A percentile compares a stretch with the other conserved stretches of the same genome.
phyloP scores from a whole-genome alignment of 768 basidiomycete genomes.

The Chalciporus chontae region DNA sequence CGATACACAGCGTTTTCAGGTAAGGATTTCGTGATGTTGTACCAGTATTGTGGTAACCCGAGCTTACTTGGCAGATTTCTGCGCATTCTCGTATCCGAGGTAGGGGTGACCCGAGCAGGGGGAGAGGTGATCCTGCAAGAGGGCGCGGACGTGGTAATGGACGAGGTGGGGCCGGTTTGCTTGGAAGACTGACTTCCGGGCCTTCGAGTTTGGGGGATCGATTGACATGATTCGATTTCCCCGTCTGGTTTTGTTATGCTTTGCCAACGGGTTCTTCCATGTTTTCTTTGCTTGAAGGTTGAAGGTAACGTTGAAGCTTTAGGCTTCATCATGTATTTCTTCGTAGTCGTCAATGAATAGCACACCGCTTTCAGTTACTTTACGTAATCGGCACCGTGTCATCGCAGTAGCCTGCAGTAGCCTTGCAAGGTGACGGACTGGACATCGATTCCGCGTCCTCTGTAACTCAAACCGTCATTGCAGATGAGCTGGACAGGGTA shows the following conservation, averaged over 20 bases:
- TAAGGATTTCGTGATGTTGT: slow-evolving; percentile 6
- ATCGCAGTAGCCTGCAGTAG: neutral
- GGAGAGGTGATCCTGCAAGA: slow-evolving; percentile 20
- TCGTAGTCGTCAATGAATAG: no score
- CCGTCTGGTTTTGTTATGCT: neutral
- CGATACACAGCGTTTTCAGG: slow-evolving; percentile 18
- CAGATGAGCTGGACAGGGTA: slow-evolving; percentile 59
- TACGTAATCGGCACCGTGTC: neutral
- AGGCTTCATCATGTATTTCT: no score
- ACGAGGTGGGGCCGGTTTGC: slow-evolving; percentile 16
- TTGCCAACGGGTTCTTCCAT: neutral
- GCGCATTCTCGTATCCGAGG: slow-evolving; percentile 20
- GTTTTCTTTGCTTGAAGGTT: neutral
- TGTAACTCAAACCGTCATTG: neutral
- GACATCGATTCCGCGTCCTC: no score
- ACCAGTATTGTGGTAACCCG: neutral
- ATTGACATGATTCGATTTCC: slow-evolving; percentile 12
- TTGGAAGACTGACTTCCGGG: slow-evolving; percentile 13
- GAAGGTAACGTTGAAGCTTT: no score
- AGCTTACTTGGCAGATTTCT: slow-evolving; percentile 7
- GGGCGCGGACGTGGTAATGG: slow-evolving; percentile 19
- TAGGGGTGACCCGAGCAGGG: slow-evolving; percentile 14
- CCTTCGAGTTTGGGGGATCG: slow-evolving; percentile 19
- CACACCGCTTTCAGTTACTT: neutral
- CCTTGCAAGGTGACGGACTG: neutral